Evolutionary conservation across 1,139 yeast genomes (phyloP).

Genomic region (Kazachstania sp.): DNA sequence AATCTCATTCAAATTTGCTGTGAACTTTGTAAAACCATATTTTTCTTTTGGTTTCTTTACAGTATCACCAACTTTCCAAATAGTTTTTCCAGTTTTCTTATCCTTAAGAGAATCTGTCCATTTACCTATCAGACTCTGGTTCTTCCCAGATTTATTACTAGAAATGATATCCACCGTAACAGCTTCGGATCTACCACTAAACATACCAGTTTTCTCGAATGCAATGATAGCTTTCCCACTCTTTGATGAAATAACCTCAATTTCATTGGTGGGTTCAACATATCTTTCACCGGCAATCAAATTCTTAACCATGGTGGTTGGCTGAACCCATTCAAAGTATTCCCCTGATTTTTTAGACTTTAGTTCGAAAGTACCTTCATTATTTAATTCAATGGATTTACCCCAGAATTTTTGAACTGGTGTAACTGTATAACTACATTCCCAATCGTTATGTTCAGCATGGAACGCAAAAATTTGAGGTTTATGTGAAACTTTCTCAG

Average conservation of each 20-base stretch:
- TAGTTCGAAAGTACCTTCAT: constrained; percentile 59
- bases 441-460: constrained; percentile 70
- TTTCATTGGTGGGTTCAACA: constrained; percentile 73
- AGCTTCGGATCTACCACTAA: constrained; percentile 87
- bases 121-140: constrained; percentile 24
- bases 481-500: constrained; percentile 75
- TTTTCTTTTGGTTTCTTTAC: constrained; percentile 52
- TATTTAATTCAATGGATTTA: constrained; percentile 74
- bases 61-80: constrained; percentile 36
- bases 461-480: constrained; percentile 78
- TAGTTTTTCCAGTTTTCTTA: constrained; percentile 31
- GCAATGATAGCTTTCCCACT: constrained; percentile 65
- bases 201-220: constrained; percentile 60
- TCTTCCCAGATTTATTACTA: constrained; percentile 20
- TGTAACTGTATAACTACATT: constrained; percentile 59
- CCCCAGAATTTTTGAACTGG: constrained; percentile 96
- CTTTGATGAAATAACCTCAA: constrained; percentile 57
- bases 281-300: constrained; percentile 92
- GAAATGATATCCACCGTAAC: constrained; percentile 49
- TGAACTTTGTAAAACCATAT: constrained; percentile 79
- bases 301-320: constrained; percentile 74
- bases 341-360: constrained; percentile 57
- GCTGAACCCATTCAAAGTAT: constrained; percentile 69
- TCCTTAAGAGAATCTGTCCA: constrained; percentile 28
- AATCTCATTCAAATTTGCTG: constrained; percentile 72